Evolutionary conservation across 1,139 yeast genomes (phyloP).

Genomic region (Candida tunisiensis): DNA sequence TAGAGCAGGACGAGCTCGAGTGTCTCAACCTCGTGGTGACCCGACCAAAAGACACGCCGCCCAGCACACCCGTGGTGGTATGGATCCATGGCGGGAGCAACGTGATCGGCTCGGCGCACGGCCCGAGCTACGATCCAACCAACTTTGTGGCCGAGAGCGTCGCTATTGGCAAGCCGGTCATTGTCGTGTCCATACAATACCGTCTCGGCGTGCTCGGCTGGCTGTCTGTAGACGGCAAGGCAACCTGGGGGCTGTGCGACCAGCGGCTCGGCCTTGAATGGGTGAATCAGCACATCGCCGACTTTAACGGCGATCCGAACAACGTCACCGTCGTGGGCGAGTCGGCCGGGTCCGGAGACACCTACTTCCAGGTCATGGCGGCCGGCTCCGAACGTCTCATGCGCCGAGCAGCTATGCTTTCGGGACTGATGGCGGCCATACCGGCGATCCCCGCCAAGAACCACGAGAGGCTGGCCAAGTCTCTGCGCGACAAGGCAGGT

Average conservation of each 20-base stretch:
- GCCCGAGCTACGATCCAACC: slow-evolving; percentile 17
- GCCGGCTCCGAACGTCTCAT: slow-evolving; percentile 5
- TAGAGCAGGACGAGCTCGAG: slow-evolving; percentile 9
- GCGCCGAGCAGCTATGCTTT: slow-evolving; percentile 7
- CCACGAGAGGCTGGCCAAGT: slow-evolving; percentile 4
- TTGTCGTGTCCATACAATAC: slow-evolving; percentile 22
- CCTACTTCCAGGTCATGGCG: slow-evolving; percentile 5
- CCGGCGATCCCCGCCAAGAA: slow-evolving; percentile 4
- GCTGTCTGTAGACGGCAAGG: slow-evolving; percentile 13
- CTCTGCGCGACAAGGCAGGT: too few relatives aligned
- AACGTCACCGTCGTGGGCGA: slow-evolving; percentile 24
- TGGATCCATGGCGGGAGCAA: slow-evolving; percentile 25
- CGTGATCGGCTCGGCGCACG: slow-evolving; percentile 14
- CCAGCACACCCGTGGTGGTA: slow-evolving; percentile 14
- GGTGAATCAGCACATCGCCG: slow-evolving; percentile 16
- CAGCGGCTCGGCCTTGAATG: slow-evolving; percentile 19
- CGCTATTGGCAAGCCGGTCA: slow-evolving; percentile 11
- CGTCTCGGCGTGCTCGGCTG: slow-evolving; percentile 21
- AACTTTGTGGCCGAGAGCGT: slow-evolving; percentile 4
- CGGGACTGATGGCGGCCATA: slow-evolving; percentile 7
- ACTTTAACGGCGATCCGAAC: slow-evolving; percentile 22
- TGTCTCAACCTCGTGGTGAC: slow-evolving; percentile 9
- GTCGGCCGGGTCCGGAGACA: slow-evolving; percentile 14
- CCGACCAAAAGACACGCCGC: background rate
- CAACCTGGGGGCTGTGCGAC: slow-evolving; percentile 27